phyloP scores from a whole-genome alignment of 2,329 filamentous ascomycete species.

The Colletotrichum cereale region DNA sequence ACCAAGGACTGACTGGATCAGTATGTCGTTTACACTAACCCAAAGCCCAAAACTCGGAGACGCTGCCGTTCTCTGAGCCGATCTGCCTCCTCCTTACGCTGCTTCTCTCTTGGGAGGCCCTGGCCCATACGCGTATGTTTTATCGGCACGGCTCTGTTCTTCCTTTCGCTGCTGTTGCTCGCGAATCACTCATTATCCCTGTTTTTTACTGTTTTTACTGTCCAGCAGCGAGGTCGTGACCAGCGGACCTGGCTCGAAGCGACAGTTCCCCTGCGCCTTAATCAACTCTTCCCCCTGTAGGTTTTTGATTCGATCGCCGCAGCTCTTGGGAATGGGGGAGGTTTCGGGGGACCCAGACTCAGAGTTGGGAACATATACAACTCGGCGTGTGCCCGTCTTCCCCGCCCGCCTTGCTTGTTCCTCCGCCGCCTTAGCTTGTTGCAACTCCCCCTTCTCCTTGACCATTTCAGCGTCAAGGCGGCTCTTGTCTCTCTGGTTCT shows the following conservation, averaged over 20 bases:
- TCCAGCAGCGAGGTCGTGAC: neutral
- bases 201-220: no score
- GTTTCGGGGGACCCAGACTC: neutral
- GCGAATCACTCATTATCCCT: neutral
- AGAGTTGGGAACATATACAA: neutral
- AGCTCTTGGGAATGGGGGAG: neutral
- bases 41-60: neutral
- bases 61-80: neutral
- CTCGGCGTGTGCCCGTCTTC: neutral
- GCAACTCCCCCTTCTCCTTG: slow-evolving; percentile 9
- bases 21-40: neutral
- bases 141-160: no score
- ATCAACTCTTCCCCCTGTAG: neutral
- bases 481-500: neutral
- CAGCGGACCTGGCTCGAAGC: neutral
- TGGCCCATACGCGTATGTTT: no score
- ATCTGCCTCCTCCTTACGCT: neutral
- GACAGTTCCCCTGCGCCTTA: no score
- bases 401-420: no score
- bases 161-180: neutral
- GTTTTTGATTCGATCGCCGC: neutral
- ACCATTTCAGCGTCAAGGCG: neutral
- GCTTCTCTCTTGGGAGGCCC: neutral
- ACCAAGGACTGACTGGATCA: neutral
- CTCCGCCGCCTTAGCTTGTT: neutral